phyloP scores from a whole-genome alignment of 257 asterid genomes.

The Solanum etuberosum region DNA sequence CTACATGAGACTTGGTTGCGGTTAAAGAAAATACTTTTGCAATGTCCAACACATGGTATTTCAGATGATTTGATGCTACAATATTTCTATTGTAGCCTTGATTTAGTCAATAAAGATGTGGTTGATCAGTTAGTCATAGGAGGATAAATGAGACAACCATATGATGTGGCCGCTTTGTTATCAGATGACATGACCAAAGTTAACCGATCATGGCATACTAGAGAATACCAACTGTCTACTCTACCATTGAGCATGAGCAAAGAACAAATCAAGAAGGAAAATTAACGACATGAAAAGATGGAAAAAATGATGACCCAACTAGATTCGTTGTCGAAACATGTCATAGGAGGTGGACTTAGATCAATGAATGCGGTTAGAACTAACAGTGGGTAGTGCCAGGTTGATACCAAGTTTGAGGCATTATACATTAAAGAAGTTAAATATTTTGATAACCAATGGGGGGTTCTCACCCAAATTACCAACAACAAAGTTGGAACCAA shows the following conservation, averaged over 20 bases:
- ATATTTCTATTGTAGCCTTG: neutral
- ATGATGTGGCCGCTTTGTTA: too few relatives aligned
- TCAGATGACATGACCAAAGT: neutral
- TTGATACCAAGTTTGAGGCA: too few relatives aligned
- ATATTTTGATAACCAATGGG: too few relatives aligned
- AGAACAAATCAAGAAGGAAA: neutral
- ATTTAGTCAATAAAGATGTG: neutral
- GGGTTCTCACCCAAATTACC: too few relatives aligned
- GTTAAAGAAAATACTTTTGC: too few relatives aligned
- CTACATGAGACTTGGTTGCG: too few relatives aligned
- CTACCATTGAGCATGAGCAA: too few relatives aligned
- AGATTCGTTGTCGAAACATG: neutral
- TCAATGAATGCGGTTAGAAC: neutral
- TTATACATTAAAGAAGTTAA: too few relatives aligned
- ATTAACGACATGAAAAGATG: neutral
- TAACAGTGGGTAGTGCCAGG: neutral
- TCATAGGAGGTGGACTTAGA: neutral
- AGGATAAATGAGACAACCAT: neutral
- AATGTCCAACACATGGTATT: neutral
- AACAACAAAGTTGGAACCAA: too few relatives aligned
- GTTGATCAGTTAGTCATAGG: neutral
- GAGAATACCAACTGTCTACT: too few relatives aligned
- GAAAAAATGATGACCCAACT: neutral
- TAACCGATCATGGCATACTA: neutral
- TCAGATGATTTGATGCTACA: too few relatives aligned